Evolutionary conservation across 108 stramenopile species (phyloP).

Genomic region (Mediolabrus comicus): DNA sequence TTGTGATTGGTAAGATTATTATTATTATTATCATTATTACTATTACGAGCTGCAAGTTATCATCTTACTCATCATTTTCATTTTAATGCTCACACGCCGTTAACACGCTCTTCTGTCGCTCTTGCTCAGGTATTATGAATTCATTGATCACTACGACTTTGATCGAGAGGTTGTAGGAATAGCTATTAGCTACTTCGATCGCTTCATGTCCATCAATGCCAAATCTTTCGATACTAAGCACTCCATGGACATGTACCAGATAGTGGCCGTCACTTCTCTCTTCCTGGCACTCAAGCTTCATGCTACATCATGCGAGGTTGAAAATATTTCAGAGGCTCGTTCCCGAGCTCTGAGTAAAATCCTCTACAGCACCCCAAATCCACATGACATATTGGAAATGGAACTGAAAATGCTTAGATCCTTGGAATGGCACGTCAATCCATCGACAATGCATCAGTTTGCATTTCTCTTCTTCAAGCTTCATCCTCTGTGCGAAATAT

Average conservation of each 20-base stretch:
- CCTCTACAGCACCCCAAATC: background rate
- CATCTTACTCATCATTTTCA: too few relatives aligned
- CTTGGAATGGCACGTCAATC: constrained; percentile 14
- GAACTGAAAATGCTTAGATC: background rate
- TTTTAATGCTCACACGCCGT: too few relatives aligned
- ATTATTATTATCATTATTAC: background rate
- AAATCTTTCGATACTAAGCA: constrained; percentile 1
- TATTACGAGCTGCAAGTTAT: background rate
- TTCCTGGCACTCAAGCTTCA: constrained; percentile 62
- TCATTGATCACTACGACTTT: constrained; percentile 46
- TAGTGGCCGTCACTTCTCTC: constrained; percentile 60
- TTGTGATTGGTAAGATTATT: constrained; percentile 52
- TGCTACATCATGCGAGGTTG: background rate
- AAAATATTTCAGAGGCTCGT: background rate
- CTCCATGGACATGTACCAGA: constrained; percentile 45
- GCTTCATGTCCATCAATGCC: constrained; percentile 27
- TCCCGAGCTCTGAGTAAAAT: background rate
- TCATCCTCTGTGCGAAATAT: background rate
- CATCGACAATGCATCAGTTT: constrained; percentile 19
- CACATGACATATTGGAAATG: constrained; percentile 30
- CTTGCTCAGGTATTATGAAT: constrained; percentile 28
- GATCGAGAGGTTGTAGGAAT: constrained; percentile 67
- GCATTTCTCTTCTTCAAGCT: constrained; percentile 1
- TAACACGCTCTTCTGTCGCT: background rate
- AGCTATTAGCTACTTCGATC: constrained; percentile 62